Evolutionary conservation across 2,329 filamentous ascomycete species (phyloP), one percentile per base, ranked within the genome.

Genomic region (Colletotrichum gigasporum): DNA sequence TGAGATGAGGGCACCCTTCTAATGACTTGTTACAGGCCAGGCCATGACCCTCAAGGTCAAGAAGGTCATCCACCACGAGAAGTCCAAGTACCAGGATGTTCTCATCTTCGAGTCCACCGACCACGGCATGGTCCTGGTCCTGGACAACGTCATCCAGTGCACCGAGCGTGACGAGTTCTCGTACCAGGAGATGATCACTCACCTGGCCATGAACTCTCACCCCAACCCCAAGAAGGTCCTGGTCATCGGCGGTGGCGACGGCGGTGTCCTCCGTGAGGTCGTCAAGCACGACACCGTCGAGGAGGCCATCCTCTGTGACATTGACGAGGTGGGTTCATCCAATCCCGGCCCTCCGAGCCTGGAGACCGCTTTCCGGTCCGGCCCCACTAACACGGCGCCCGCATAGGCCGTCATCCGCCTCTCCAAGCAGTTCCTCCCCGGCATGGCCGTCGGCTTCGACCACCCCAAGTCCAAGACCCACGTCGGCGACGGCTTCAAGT

Each of bases 141-240:
- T 99, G 71, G 96, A 99, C 87, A 98, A 98, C 79, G 96, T 97
- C 78, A 97, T 99, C 80, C 96, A 99, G 84, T 94, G 90, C 88
- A 98, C 96, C 72, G 96, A 99, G 89, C 91, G 95, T 70, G 94
- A 99, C 78, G 96, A 99, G 85, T 99, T 98, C 87, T 93, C 94
- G 73, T 97, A 97, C 89, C 96, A 99, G 87, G 96, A 99, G 88
- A 99, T 99, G 96, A 99, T 99, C 82, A 94, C 95, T 72, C 94
- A 99, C 83, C 87, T 99, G 71, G 96, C 94, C 82, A 93, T 99
- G 91, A 96, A 97, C 88, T 93, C 95, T 56, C 96, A 99, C 88
- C 96, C 96, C 72, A 90, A 97, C 86, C 96, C 96, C 76, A 96
- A 98, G 89, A 96, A 94, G 83, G 96, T 99, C 56, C 90, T 99